Conservation (phyloP, 2,329 filamentous ascomycete genomes). For the Cladosporium sp. region DNA sequence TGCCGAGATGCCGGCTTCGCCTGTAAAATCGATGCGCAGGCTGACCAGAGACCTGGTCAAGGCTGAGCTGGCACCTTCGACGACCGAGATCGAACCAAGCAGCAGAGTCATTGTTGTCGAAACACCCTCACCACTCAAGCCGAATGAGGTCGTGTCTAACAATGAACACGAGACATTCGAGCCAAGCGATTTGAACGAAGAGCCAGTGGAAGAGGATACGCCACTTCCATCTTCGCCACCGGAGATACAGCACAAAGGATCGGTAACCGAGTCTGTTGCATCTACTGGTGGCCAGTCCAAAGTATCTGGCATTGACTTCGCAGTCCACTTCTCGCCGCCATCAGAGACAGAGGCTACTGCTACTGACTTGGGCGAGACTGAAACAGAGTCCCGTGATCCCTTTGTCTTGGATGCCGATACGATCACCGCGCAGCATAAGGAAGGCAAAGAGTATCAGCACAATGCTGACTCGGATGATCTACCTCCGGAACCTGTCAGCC, state of each 20-base stretch:
- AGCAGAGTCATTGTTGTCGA: constrained; percentile 10
- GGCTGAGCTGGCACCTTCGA: constrained; percentile 36
- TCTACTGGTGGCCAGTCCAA: constrained; percentile 27
- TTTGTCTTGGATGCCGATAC: constrained; percentile 38
- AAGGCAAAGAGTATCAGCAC: constrained; percentile 21
- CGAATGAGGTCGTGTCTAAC: not conserved
- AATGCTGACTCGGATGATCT: not conserved
- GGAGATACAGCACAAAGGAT: constrained; percentile 22
- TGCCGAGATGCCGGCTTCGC: constrained; percentile 28
- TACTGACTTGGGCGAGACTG: constrained; percentile 26
- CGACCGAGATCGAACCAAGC: constrained; percentile 20
- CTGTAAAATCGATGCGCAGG: constrained; percentile 25
- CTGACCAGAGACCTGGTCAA: constrained; percentile 40
- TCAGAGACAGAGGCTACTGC: constrained; percentile 31
- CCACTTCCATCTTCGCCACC: constrained; percentile 19
- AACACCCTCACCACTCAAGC: constrained; percentile 15
- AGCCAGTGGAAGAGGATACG: not conserved
- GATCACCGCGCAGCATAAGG: constrained; percentile 35
- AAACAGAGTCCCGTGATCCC: constrained; percentile 36
- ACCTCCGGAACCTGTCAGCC: constrained; percentile 31
- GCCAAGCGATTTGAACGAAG: constrained; percentile 12
- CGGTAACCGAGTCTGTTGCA: constrained; percentile 26
- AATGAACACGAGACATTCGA: not conserved
- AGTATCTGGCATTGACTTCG: constrained; percentile 35
- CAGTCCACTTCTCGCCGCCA: constrained; percentile 35